These are phyloP conservation scores for Oryza brachyantha DNA, from an alignment of 176 grass and related monocot species.

Conservation along the genomic window DNA sequence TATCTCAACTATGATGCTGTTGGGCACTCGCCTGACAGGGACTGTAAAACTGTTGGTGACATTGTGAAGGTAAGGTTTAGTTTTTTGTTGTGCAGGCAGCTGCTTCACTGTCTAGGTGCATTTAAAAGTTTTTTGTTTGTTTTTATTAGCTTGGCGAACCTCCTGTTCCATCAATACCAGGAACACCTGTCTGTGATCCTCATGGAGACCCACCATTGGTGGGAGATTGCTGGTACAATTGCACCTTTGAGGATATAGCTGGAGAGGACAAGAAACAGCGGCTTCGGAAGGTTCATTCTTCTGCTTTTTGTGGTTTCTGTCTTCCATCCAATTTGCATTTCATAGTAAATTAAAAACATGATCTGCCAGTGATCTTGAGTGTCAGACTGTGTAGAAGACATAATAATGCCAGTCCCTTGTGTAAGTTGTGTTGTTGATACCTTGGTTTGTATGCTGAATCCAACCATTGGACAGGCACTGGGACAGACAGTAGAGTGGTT, in stretches of 20 bases:
- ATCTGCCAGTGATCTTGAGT: background rate
- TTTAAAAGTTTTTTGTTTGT: slow-evolving; percentile 1
- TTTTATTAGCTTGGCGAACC: slow-evolving; percentile 83
- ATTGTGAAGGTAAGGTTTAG: slow-evolving; percentile 60
- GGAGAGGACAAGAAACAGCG: slow-evolving; percentile 90
- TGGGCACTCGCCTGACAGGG: slow-evolving; percentile 84
- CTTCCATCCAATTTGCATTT: background rate
- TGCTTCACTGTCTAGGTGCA: background rate
- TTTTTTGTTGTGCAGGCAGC: background rate
- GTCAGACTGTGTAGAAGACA: background rate
- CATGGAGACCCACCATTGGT: slow-evolving; percentile 76
- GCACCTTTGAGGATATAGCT: slow-evolving; percentile 85
- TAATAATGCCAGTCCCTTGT: background rate
- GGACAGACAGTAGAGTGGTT: slow-evolving; percentile 98
- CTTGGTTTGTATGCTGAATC: slow-evolving; percentile 25
- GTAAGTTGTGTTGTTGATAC: background rate
- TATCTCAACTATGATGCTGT: slow-evolving; percentile 99
- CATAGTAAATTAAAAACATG: background rate
- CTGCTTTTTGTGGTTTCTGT: slow-evolving; percentile 7
- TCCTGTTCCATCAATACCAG: slow-evolving; percentile 45
- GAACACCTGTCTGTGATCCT: slow-evolving; percentile 72
- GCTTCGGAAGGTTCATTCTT: slow-evolving; percentile 82
- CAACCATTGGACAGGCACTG: slow-evolving; percentile 56
- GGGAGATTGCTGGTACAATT: slow-evolving; percentile 99
- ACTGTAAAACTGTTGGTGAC: slow-evolving; percentile 80